Percentiles rank a stretch among this genome's conserved stretches.
phyloP scores from a whole-genome alignment of 345 rosid genomes.

The Gossypioides kirkii region DNA sequence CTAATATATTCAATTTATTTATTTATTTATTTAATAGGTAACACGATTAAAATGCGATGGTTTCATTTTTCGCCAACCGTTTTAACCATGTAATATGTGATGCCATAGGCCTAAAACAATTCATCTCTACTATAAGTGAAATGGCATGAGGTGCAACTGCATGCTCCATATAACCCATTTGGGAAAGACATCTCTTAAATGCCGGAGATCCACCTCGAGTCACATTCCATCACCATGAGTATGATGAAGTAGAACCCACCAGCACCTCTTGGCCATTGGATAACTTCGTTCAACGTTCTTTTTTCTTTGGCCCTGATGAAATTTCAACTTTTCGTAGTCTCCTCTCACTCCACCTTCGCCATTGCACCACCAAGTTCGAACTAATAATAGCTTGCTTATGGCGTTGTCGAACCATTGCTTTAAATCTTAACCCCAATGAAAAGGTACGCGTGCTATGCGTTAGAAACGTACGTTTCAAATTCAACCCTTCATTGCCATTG shows the following conservation, averaged over 20 bases:
- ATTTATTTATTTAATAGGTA: slow-evolving; percentile 20
- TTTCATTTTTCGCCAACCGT: slow-evolving; percentile 34
- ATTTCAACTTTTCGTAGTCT: slow-evolving; percentile 27
- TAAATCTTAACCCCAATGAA: slow-evolving; percentile 38
- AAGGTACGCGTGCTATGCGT: slow-evolving; percentile 40
- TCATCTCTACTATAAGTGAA: slow-evolving; percentile 37
- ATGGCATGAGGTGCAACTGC: slow-evolving; percentile 27
- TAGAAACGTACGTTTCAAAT: slow-evolving; percentile 33
- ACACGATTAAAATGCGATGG: slow-evolving; percentile 42
- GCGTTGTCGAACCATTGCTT: slow-evolving; percentile 49
- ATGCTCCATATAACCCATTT: slow-evolving; percentile 35
- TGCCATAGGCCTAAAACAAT: slow-evolving; percentile 34
- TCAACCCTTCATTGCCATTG: slow-evolving; percentile 30
- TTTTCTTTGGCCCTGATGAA: slow-evolving; percentile 41
- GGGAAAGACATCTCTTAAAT: slow-evolving; percentile 40
- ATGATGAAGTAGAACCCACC: slow-evolving; percentile 27
- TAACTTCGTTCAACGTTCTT: slow-evolving; percentile 36
- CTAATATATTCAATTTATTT: too few species aligned
- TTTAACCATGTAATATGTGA: slow-evolving; percentile 47
- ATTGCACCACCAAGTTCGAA: slow-evolving; percentile 33
- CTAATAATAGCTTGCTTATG: slow-evolving; percentile 44
- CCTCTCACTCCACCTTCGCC: slow-evolving; percentile 29
- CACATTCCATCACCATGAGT: slow-evolving; percentile 40
- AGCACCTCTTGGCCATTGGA: not conserved
- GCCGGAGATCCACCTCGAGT: slow-evolving; percentile 30